Conservation (phyloP, 257 asterid species). For the Lantana camara region DNA sequence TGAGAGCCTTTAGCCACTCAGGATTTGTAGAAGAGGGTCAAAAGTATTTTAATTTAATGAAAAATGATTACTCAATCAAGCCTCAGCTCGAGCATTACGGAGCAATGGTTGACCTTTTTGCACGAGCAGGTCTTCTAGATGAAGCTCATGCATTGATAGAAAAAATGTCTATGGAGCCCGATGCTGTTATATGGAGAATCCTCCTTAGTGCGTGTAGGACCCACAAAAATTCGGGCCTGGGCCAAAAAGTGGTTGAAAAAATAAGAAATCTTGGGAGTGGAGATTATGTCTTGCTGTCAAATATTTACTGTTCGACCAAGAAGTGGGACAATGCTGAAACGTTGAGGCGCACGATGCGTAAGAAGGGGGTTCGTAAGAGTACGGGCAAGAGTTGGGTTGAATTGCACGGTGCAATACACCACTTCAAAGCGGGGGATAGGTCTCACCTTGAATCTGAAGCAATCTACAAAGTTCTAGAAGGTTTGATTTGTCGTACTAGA, state of each 20-base stretch:
- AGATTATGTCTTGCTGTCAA: constrained; percentile 70
- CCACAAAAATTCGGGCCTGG: constrained; percentile 57
- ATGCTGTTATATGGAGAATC: constrained; percentile 72
- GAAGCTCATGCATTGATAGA: constrained; percentile 61
- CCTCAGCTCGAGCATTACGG: constrained; percentile 89
- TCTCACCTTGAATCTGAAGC: constrained; percentile 57
- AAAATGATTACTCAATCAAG: constrained; percentile 42
- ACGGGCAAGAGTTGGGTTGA: constrained; percentile 82
- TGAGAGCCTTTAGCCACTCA: constrained; percentile 68
- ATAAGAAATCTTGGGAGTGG: constrained; percentile 62
- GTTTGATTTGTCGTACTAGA: constrained; percentile 49
- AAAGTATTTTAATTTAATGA: constrained; percentile 58
- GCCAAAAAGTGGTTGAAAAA: constrained; percentile 47
- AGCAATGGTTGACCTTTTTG: constrained; percentile 74
- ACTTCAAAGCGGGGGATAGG: constrained; percentile 61
- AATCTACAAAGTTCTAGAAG: constrained; percentile 59
- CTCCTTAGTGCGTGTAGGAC: constrained; percentile 76
- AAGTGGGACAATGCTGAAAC: constrained; percentile 71
- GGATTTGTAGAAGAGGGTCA: constrained; percentile 73
- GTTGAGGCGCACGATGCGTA: constrained; percentile 53
- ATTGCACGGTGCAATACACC: constrained; percentile 53
- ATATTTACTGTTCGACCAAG: constrained; percentile 60
- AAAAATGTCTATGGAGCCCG: constrained; percentile 73
- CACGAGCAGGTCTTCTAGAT: constrained; percentile 66
- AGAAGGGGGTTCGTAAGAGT: constrained; percentile 56